phyloP scores from a whole-genome alignment of 495 filamentous ascomycete genomes.

The Talaromyces stipitatus region DNA sequence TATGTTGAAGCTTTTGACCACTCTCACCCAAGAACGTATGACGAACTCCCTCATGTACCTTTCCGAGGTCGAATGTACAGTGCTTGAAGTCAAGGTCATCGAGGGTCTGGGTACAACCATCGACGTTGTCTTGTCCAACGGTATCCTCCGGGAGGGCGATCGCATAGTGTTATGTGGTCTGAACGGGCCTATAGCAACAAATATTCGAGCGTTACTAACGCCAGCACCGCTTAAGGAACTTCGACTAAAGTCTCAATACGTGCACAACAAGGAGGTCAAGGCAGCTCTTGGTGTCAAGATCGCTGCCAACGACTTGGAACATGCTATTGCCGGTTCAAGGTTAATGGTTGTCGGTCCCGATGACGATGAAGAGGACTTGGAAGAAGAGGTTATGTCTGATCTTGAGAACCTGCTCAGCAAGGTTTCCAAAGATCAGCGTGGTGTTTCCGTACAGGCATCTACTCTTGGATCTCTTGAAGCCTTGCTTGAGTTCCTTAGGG shows the following conservation, averaged over 20 bases:
- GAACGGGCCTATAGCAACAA: slow-evolving; percentile 88
- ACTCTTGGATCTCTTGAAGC: slow-evolving; percentile 97
- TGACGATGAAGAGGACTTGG: slow-evolving; percentile 93
- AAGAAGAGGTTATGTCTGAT: slow-evolving; percentile 95
- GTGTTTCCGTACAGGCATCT: slow-evolving; percentile 95
- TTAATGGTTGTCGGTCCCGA: slow-evolving; percentile 88
- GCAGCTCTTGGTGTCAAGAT: slow-evolving; percentile 98
- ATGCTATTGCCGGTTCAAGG: slow-evolving; percentile 93
- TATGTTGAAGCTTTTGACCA: slow-evolving; percentile 92
- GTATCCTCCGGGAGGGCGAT: slow-evolving; percentile 90
- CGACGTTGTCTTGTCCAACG: slow-evolving; percentile 94
- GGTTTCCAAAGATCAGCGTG: slow-evolving; percentile 82
- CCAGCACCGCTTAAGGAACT: slow-evolving; percentile 92
- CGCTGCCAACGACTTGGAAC: slow-evolving; percentile 89
- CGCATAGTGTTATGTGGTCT: slow-evolving; percentile 91
- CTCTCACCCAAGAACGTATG: slow-evolving; percentile 95
- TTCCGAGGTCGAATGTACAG: slow-evolving; percentile 93
- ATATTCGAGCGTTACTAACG: slow-evolving; percentile 93
- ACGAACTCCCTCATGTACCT: slow-evolving; percentile 96
- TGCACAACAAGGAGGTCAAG: slow-evolving; percentile 99
- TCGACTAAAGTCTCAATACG: slow-evolving; percentile 87
- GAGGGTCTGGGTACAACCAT: slow-evolving; percentile 99
- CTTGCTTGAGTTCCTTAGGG: slow-evolving; percentile 87
- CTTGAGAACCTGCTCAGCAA: slow-evolving; percentile 83
- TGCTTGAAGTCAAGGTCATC: slow-evolving; percentile 97